These are phyloP conservation scores for Exophiala calicioides DNA, from an alignment of 2,329 filamentous ascomycete genomes.

Conservation along the genomic window DNA sequence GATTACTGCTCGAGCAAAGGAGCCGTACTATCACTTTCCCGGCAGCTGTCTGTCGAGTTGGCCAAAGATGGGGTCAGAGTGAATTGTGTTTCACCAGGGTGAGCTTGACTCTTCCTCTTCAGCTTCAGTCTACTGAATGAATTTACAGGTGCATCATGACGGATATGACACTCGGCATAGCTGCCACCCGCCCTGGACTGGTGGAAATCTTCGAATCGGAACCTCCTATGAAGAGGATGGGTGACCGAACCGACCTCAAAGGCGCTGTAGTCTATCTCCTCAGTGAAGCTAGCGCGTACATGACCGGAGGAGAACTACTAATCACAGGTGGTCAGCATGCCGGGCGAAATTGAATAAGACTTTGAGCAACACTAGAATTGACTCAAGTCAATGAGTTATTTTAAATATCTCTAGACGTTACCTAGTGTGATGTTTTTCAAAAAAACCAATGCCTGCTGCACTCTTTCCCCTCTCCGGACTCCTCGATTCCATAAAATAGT, in stretches of 20 bases:
- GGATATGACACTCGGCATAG: conserved; percentile 39
- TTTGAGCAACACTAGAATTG: too few species aligned
- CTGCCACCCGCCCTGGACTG: conserved; percentile 33
- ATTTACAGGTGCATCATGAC: conserved; percentile 38
- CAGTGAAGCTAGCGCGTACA: conserved; percentile 43
- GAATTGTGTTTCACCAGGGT: conserved; percentile 35
- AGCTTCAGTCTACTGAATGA: conserved; percentile 25
- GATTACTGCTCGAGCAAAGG: conserved; percentile 72
- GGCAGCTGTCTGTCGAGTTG: conserved; percentile 60
- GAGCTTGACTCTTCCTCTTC: conserved; percentile 12
- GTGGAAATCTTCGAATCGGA: conserved; percentile 41
- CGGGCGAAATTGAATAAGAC: too few species aligned
- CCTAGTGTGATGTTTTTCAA: conserved; percentile 20
- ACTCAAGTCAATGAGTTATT: too few species aligned
- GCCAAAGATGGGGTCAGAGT: conserved; percentile 34
- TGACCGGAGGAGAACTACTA: conserved; percentile 39
- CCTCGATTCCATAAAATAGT: conserved; percentile 35
- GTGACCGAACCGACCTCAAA: conserved; percentile 42
- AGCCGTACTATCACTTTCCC: conserved; percentile 72
- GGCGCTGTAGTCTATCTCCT: conserved; percentile 45
- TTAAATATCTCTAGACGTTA: too few species aligned
- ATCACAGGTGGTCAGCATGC: conserved; percentile 42
- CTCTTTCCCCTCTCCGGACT: conserved; percentile 52
- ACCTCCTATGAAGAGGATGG: conserved; percentile 43
- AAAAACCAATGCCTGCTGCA: conserved; percentile 43